Evolutionary conservation across 495 filamentous ascomycete species (phyloP), one percentile per base, ranked within the genome.

Genomic region (Aspergillus avenaceus): DNA sequence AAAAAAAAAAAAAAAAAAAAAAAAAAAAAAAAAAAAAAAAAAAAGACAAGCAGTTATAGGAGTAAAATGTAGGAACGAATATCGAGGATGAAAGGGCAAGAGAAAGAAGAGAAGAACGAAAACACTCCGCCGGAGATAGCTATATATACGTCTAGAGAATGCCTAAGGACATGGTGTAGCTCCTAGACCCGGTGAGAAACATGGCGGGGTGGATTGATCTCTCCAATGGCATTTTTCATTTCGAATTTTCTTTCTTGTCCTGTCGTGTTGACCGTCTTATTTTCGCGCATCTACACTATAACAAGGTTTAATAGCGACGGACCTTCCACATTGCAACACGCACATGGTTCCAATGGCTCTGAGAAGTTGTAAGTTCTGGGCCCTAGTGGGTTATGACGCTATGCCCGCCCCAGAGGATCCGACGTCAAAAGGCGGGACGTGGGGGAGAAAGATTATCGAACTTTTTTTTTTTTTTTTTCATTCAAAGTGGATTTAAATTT

Each of bases 331-430:
- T 38, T 18, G 5, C 45, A 54, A 28, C 46, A 34, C 40, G 45
- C 40, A 45, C 29, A 27, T 21, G 19, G 26, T 13, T n/a, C n/a
- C n/a, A n/a, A n/a, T n/a, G n/a, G n/a, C n/a, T n/a, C 24, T 18
- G 41, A n/a, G 23, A 12, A 26, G 26, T 27, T n/a, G 16, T n/a
- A n/a, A 38, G 31, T 24, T 36, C 22, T 26, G 32, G 47, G 38
- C 27, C 23, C 27, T 16, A 29, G 36, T 59, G 56, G 52, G 31
- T 25, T 42, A 51, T 58, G 51, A 58, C 55, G 55, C 55, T 50
- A 58, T 58, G 55, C 42, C 19, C 32, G 42, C 43, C 50, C 47
- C 34, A 19, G 5, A 24, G 31, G 29, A 41, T 5, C 25, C 27
- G 31, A 31, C n/a, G 50, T 38, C 37, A 16, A 45, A 45, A 46